These are phyloP conservation scores for Plasmodium fragile DNA, from an alignment of 169 alveolate species.

Conservation along the genomic window DNA sequence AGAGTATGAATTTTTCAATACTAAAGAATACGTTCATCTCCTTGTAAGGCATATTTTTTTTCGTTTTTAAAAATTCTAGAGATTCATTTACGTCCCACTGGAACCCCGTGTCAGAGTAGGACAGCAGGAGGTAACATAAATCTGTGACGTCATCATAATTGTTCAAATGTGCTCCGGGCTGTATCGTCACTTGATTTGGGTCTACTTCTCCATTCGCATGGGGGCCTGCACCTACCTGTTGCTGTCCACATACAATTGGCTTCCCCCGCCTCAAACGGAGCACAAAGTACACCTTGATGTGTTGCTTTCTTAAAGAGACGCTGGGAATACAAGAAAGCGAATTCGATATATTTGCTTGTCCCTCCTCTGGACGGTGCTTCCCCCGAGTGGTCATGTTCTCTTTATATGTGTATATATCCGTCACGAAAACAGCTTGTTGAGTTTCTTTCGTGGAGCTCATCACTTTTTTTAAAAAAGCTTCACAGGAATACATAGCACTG, in stretches of 20 bases:
- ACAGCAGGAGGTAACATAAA: slow-evolving; percentile 10
- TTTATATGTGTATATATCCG: slow-evolving; percentile 19
- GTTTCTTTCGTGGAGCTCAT: neutral
- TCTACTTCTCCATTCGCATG: neutral
- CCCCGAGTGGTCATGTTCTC: neutral
- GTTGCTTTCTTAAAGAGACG: neutral
- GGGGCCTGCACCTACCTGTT: neutral
- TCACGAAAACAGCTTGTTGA: slow-evolving; percentile 3
- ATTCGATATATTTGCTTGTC: neutral
- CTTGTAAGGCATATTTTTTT: slow-evolving; percentile 7
- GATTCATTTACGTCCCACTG: slow-evolving; percentile 49
- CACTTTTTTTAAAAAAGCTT: slow-evolving; percentile 2
- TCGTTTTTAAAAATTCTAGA: slow-evolving; percentile 5
- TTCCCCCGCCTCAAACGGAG: slow-evolving; percentile 1
- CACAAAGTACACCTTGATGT: neutral
- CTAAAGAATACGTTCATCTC: neutral
- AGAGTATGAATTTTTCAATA: slow-evolving; percentile 45
- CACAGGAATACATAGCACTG: neutral
- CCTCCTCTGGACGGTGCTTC: neutral
- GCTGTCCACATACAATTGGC: neutral
- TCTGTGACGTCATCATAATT: neutral
- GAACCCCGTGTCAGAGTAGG: slow-evolving; percentile 24
- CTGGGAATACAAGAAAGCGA: neutral
- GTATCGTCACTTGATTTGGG: neutral
- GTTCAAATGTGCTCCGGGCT: neutral